These are phyloP conservation scores for Pseudevernia furfuracea DNA, from an alignment of 495 filamentous ascomycete genomes.

Conservation along the genomic window DNA sequence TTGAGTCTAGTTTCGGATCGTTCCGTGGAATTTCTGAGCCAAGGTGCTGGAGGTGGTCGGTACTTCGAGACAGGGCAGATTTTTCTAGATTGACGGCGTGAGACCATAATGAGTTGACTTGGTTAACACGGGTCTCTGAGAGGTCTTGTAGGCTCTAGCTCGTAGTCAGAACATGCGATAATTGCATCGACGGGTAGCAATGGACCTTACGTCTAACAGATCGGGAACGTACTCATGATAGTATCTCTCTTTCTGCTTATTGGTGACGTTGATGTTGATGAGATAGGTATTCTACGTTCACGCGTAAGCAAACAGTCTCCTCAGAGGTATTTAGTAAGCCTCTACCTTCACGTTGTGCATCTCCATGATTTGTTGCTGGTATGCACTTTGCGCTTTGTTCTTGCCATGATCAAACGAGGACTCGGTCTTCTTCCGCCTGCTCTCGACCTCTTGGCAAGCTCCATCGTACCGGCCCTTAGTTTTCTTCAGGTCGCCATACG, in stretches of 20 bases:
- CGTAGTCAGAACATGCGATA: constrained; percentile 14
- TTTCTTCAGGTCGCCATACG: constrained; percentile 81
- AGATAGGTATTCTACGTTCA: constrained; percentile 75
- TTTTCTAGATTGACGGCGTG: constrained; percentile 72
- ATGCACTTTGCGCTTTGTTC: constrained; percentile 75
- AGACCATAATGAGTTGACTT: constrained; percentile 80
- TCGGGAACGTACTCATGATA: constrained; percentile 96
- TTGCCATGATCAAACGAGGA: constrained; percentile 77
- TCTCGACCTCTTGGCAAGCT: constrained; percentile 90
- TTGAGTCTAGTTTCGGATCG: constrained; percentile 77
- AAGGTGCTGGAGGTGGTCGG: constrained; percentile 60
- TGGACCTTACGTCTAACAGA: constrained; percentile 64
- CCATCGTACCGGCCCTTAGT: constrained; percentile 88
- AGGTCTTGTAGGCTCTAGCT: constrained; percentile 72
- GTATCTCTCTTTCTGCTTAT: constrained; percentile 92
- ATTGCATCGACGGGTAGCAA: constrained; percentile 2
- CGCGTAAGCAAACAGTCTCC: constrained; percentile 19
- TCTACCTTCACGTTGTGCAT: constrained; percentile 89
- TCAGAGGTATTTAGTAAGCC: not conserved
- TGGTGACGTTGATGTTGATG: constrained; percentile 89
- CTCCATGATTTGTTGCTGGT: constrained; percentile 80
- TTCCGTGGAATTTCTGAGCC: constrained; percentile 80
- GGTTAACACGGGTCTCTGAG: constrained; percentile 74
- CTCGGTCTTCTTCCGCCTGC: constrained; percentile 87
- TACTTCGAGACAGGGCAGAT: constrained; percentile 60